Evolutionary conservation across 768 basidiomycete species (phyloP).

Genomic region (Sarcomyxa edulis): DNA sequence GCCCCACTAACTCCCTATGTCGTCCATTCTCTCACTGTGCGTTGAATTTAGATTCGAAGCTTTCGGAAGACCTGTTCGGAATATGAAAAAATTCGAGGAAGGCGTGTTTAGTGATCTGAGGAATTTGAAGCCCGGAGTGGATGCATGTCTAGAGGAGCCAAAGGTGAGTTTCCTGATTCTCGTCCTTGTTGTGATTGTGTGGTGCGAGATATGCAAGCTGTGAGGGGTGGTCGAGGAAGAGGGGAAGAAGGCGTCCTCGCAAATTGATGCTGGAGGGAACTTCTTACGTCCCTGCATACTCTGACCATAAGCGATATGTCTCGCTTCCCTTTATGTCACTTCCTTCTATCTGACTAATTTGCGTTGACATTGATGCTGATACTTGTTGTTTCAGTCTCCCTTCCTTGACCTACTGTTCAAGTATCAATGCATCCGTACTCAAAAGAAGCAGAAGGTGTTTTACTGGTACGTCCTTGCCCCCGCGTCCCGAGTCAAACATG

Average conservation of each 20-base stretch:
- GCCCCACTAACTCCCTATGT: constrained; percentile 6
- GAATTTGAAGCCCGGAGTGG: constrained; percentile 90
- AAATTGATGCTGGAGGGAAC: too few relatives aligned
- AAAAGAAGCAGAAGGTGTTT: constrained; percentile 99
- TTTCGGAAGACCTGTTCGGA: constrained; percentile 84
- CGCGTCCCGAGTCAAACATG: too few relatives aligned
- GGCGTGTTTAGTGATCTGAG: constrained; percentile 91
- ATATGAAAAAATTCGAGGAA: constrained; percentile 97
- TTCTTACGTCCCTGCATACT: too few relatives aligned
- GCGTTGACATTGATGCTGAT: constrained; percentile 7
- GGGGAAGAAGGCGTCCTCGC: not conserved
- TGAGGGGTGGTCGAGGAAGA: not conserved
- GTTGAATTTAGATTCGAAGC: constrained; percentile 32
- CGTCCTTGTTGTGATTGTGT: constrained; percentile 1
- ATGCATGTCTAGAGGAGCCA: constrained; percentile 93
- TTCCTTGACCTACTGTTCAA: constrained; percentile 94
- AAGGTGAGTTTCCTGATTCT: constrained; percentile 51
- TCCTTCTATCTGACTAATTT: constrained; percentile 2
- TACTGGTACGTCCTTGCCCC: constrained; percentile 64
- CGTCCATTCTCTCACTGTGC: constrained; percentile 2
- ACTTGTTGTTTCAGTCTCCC: constrained; percentile 70
- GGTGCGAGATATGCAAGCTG: too few relatives aligned
- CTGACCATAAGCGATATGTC: too few relatives aligned
- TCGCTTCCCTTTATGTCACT: not conserved
- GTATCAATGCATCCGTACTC: constrained; percentile 94